Conservation (phyloP, 331 rosid genomes). For the Cydonia oblonga region DNA sequence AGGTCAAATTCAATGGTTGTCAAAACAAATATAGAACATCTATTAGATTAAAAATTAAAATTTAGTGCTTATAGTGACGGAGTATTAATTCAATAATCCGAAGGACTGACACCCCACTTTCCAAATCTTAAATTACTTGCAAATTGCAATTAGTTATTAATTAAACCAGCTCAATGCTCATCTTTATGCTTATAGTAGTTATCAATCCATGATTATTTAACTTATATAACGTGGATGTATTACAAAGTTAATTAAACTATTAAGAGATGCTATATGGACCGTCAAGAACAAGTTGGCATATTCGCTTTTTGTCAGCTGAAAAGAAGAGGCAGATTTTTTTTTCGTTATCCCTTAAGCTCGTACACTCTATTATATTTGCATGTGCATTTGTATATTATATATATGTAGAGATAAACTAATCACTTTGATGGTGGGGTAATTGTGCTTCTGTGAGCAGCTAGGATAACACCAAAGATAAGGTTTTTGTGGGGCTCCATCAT, state of each 20-base stretch:
- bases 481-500: conserved; percentile 11
- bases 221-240: too few species aligned
- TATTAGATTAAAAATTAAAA: too few species aligned
- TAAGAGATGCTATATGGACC: conserved; percentile 5
- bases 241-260: too few species aligned
- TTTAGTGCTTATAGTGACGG: too few species aligned
- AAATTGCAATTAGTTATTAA: neutral
- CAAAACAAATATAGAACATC: too few species aligned
- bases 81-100: too few species aligned
- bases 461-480: conserved; percentile 19
- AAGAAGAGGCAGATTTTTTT: neutral
- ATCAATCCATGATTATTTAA: neutral
- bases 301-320: conserved; percentile 3
- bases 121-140: neutral
- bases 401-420: neutral
- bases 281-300: conserved; percentile 5
- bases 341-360: neutral
- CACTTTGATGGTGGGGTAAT: conserved; percentile 1
- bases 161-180: conserved; percentile 2
- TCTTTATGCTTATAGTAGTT: neutral
- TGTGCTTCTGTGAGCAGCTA: neutral
- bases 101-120: neutral
- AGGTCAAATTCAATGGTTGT: too few species aligned
- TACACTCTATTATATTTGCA: neutral
- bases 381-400: too few species aligned